Evolutionary conservation across 176 grass and related monocot genomes (phyloP), one percentile per base, ranked within the genome.

Genomic region (Paspalum vaginatum): DNA sequence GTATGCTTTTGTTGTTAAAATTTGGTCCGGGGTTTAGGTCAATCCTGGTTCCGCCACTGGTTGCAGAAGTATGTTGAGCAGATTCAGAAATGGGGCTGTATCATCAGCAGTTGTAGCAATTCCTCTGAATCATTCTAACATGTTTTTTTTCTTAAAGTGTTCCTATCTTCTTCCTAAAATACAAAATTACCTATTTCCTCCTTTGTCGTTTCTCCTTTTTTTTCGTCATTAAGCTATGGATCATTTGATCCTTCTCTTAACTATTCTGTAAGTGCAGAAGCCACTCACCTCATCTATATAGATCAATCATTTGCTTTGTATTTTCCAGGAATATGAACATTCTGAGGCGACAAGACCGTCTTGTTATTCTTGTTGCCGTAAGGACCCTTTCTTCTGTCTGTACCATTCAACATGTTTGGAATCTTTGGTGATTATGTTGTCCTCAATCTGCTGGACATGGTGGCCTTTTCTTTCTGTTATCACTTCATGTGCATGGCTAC

Each of bases 31-130:
- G n/a, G n/a, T n/a, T n/a, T n/a, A n/a, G n/a, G n/a, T n/a, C n/a
- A n/a, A n/a, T n/a, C n/a, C n/a, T n/a, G n/a, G n/a, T n/a, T n/a
- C n/a, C n/a, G n/a, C n/a, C n/a, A n/a, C n/a, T n/a, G n/a, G 71
- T 80, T 94, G 72, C 86, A 93, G 61, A 98, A 98, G 85, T 94
- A 98, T 75, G 51, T 32, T 37, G 86, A 89, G 39, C 92, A 94
- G 81, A 98, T 94, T 73, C 81, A 91, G 39, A 92, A 89, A 85
- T 98, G 92, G 95, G 95, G 95, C 20, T 98, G 95, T 92, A 84
- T 93, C 70, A 87, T 87, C 73, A 93, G 79, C 70, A 87, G 48
- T 80, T 25, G 59, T 42, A 91, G n/a, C 71, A 73, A 69, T 80
- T 89, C 87, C 9, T 91, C 86, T 58, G 78, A 89, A 62, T 85